A percentile compares a stretch with the other conserved stretches of the same genome.
Conservation (phyloP, 1,284 basidiomycete genomes). For the Cryptococcus hybrid region DNA sequence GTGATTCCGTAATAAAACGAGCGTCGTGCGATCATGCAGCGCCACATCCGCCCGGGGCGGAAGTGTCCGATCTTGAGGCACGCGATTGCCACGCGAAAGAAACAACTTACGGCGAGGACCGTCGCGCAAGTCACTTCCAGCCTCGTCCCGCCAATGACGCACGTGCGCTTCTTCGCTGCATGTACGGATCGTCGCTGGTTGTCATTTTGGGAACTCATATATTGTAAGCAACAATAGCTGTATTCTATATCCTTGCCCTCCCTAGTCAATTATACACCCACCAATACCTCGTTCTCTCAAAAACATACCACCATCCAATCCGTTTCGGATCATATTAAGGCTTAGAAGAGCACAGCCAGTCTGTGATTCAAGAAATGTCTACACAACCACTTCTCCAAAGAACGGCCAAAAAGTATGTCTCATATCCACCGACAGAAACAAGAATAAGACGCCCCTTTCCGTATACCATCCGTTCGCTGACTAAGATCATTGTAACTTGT, state of each 20-base stretch:
- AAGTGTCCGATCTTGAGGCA: too few relatives aligned
- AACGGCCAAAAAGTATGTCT: slow-evolving; percentile 66
- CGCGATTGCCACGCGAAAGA: slow-evolving; percentile 2
- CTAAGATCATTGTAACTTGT: not conserved
- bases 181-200: not conserved
- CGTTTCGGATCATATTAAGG: too few relatives aligned
- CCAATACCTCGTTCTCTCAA: not conserved
- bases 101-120: not conserved
- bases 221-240: not conserved
- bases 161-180: not conserved
- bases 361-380: slow-evolving; percentile 63
- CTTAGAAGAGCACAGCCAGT: too few relatives aligned
- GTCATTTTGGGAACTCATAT: not conserved
- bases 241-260: not conserved
- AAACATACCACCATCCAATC: too few relatives aligned
- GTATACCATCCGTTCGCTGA: not conserved
- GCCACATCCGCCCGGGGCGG: too few relatives aligned
- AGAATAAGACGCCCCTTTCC: not conserved
- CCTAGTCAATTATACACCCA: not conserved
- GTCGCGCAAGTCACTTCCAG: too few relatives aligned
- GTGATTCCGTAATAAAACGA: too few relatives aligned
- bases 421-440: not conserved
- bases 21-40: too few relatives aligned
- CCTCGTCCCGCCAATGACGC: not conserved
- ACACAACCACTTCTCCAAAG: slow-evolving; percentile 97